Conservation (phyloP, 1,139 yeast genomes). For the Candida labiduridarum region DNA sequence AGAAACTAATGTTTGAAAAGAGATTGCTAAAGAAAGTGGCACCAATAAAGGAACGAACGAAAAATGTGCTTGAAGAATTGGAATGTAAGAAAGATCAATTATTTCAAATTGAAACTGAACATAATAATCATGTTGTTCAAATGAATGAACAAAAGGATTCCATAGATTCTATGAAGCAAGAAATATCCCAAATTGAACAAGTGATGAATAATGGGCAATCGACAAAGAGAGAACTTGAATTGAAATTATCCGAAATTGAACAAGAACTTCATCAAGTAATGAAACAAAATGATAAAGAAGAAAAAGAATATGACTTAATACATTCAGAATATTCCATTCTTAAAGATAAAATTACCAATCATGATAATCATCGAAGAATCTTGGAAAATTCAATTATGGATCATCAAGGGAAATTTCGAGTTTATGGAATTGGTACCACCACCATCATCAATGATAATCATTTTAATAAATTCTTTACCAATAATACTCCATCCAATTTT, state of each 20-base stretch:
- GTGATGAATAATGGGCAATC: constrained; percentile 10
- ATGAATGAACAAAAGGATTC: constrained; percentile 4
- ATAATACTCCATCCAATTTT: constrained; percentile 8
- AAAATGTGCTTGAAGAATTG: neutral
- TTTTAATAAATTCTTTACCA: constrained; percentile 26
- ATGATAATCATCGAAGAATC: constrained; percentile 35
- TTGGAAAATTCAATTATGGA: constrained; percentile 59
- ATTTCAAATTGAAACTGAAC: neutral
- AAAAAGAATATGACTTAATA: constrained; percentile 12
- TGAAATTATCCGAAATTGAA: constrained; percentile 4
- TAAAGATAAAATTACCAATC: constrained; percentile 21
- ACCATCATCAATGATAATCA: neutral
- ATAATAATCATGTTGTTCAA: constrained; percentile 11
- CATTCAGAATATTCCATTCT: constrained; percentile 15
- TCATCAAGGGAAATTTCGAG: constrained; percentile 38
- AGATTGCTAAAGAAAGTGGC: constrained; percentile 18
- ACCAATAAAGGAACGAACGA: neutral
- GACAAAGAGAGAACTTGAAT: constrained; percentile 6
- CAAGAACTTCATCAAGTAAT: neutral
- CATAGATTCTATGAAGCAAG: constrained; percentile 9
- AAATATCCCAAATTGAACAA: constrained; percentile 12
- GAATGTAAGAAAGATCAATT: neutral
- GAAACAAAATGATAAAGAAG: constrained; percentile 7
- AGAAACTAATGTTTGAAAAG: constrained; percentile 20
- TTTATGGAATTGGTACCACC: constrained; percentile 24